A percentile compares a stretch with the other conserved stretches of the same genome.
Conservation (phyloP, 441 rosid species). For the Cnidoscolus chayamansa region DNA sequence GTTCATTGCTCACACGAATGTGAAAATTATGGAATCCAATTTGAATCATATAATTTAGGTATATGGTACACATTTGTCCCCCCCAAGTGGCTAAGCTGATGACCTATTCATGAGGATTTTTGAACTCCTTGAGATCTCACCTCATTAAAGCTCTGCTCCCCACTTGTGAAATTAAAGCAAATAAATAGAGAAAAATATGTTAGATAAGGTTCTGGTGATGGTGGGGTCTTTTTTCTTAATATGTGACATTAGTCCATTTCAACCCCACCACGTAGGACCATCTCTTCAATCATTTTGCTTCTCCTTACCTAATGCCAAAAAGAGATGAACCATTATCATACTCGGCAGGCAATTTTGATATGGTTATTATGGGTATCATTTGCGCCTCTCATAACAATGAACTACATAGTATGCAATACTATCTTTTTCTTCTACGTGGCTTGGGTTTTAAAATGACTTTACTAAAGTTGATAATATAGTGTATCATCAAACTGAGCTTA, state of each 20-base stretch:
- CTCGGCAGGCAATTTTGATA: slow-evolving; percentile 1
- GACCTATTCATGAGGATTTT: background rate
- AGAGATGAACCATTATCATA: slow-evolving; percentile 17
- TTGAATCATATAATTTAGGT: slow-evolving; percentile 23
- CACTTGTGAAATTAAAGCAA: background rate
- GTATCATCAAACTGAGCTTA: no score
- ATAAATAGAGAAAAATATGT: background rate
- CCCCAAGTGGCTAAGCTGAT: slow-evolving; percentile 18
- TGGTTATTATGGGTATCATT: no score
- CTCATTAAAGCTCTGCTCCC: slow-evolving; percentile 21
- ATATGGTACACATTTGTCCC: slow-evolving; percentile 17
- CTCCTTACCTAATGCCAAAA: slow-evolving; percentile 31
- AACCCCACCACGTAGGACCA: slow-evolving; percentile 44
- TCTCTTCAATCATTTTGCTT: slow-evolving; percentile 31
- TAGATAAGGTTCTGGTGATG: slow-evolving; percentile 33
- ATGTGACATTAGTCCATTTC: slow-evolving; percentile 34
- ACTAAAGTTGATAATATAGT: no score
- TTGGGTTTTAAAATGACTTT: no score
- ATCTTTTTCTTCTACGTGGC: no score
- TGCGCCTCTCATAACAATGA: background rate
- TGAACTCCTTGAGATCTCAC: slow-evolving; percentile 11
- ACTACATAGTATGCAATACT: no score
- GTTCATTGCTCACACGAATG: slow-evolving; percentile 26
- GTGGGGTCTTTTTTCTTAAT: slow-evolving; percentile 25
- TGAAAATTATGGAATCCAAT: background rate